phyloP scores from a whole-genome alignment of 2,329 filamentous ascomycete genomes.

The Aspergillus fischeri region DNA sequence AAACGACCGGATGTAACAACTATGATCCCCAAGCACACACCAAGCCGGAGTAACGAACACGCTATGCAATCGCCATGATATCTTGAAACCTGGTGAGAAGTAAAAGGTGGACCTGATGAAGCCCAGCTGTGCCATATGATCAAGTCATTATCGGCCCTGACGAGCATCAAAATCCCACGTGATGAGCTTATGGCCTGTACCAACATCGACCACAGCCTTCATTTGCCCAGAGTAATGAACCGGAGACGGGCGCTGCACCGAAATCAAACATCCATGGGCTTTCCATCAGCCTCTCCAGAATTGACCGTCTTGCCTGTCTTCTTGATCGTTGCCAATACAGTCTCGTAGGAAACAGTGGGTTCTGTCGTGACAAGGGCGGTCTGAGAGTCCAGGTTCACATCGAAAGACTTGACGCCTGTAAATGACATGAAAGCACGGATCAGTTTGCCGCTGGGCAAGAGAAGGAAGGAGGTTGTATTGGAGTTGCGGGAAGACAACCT shows the following conservation, averaged over 20 bases:
- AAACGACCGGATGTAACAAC: background rate
- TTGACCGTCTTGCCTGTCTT: constrained; percentile 95
- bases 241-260: background rate
- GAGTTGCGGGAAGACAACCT: background rate
- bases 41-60: background rate
- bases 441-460: constrained; percentile 1
- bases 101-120: background rate
- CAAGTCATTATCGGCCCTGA: background rate
- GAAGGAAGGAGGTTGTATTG: background rate
- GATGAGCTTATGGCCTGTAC: background rate
- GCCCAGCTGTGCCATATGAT: background rate
- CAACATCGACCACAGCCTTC: background rate
- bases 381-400: constrained; percentile 82
- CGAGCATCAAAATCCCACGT: background rate
- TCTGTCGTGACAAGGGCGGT: constrained; percentile 73
- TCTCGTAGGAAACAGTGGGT: constrained; percentile 67
- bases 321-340: constrained; percentile 80
- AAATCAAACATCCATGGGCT: constrained; percentile 32
- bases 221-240: background rate
- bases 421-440: background rate
- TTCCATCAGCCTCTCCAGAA: constrained; percentile 49
- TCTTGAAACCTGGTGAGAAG: background rate
- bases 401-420: constrained; percentile 77
- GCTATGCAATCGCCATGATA: background rate
- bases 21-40: background rate